Percentiles rank a stretch among this genome's conserved stretches.
These are phyloP conservation scores for Heterobasidion occidentale DNA, from an alignment of 1,284 basidiomycete species.

Conservation along the genomic window DNA sequence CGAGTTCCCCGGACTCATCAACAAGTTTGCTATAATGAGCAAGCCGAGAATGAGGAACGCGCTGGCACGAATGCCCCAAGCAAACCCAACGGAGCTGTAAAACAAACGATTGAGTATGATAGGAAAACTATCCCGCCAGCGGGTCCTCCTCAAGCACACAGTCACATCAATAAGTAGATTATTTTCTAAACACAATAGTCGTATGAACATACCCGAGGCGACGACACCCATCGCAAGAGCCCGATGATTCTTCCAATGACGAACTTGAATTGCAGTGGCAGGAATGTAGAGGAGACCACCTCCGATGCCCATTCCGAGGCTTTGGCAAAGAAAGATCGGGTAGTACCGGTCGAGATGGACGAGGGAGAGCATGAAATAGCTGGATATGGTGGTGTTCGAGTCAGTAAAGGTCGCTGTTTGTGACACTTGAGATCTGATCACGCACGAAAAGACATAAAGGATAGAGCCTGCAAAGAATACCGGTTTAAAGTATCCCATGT, in stretches of 20 bases:
- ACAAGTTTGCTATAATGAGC: neutral
- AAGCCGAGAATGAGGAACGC: neutral
- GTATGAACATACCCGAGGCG: neutral
- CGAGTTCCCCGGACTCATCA: neutral
- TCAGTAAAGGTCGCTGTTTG: neutral
- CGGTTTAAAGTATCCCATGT: slow-evolving; percentile 23
- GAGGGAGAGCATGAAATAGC: slow-evolving; percentile 29
- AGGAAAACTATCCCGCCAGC: neutral
- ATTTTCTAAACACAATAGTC: neutral
- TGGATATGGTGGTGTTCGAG: slow-evolving; percentile 7
- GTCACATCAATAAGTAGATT: slow-evolving; percentile 17
- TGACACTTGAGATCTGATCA: neutral
- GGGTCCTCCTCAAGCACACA: neutral
- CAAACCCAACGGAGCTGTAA: neutral
- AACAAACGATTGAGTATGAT: neutral
- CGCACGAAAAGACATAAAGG: slow-evolving; percentile 19
- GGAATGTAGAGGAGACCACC: slow-evolving; percentile 26
- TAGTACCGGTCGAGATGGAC: slow-evolving; percentile 21
- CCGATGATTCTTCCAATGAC: slow-evolving; percentile 8
- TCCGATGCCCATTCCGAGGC: slow-evolving; percentile 35
- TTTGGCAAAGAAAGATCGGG: slow-evolving; percentile 19
- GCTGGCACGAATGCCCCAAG: neutral
- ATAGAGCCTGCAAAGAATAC: slow-evolving; percentile 20
- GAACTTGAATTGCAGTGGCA: slow-evolving; percentile 6
- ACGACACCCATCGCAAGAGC: slow-evolving; percentile 14